Percentiles rank a stretch among this genome's conserved stretches.
Evolutionary conservation across 345 rosid species (phyloP).

Genomic region (Bruguiera parviflora): DNA sequence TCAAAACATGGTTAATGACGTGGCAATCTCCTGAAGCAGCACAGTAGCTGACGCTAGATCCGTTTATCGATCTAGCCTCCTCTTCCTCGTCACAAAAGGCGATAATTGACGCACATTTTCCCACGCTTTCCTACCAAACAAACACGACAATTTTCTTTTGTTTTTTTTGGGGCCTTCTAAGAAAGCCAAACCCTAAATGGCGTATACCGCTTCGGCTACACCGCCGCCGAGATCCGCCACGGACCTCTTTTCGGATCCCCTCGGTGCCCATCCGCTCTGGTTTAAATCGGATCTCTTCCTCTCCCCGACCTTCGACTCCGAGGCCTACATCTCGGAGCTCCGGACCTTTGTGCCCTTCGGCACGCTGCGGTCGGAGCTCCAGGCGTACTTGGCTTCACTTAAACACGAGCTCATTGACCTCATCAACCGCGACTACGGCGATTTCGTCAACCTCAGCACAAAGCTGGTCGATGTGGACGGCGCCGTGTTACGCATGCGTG

Average conservation of each 20-base stretch:
- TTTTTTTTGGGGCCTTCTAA: too few species aligned
- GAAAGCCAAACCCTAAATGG: conserved; percentile 26
- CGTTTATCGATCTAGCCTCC: too few species aligned
- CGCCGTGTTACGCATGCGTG: conserved; percentile 95
- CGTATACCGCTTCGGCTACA: conserved; percentile 46
- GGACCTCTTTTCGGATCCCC: conserved; percentile 87
- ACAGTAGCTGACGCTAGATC: too few species aligned
- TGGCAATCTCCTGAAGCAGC: too few species aligned
- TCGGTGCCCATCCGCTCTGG: conserved; percentile 88
- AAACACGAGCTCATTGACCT: conserved; percentile 93
- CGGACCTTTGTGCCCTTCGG: conserved; percentile 93
- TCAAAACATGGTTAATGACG: too few species aligned
- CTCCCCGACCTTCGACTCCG: conserved; percentile 75
- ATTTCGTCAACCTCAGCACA: conserved; percentile 89
- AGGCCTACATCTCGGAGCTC: conserved; percentile 88
- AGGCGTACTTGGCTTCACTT: conserved; percentile 74
- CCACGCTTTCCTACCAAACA: too few species aligned
- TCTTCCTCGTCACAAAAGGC: too few species aligned
- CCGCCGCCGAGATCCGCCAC: conserved; percentile 78
- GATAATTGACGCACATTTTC: too few species aligned
- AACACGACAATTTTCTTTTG: too few species aligned
- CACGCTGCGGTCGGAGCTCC: conserved; percentile 94
- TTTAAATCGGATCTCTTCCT: conserved; percentile 88
- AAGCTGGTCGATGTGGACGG: conserved; percentile 94
- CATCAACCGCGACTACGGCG: conserved; percentile 96